Evolutionary conservation across 768 basidiomycete species (phyloP), one percentile per base, ranked within the genome.

Genomic region (Suillus tomentosus): DNA sequence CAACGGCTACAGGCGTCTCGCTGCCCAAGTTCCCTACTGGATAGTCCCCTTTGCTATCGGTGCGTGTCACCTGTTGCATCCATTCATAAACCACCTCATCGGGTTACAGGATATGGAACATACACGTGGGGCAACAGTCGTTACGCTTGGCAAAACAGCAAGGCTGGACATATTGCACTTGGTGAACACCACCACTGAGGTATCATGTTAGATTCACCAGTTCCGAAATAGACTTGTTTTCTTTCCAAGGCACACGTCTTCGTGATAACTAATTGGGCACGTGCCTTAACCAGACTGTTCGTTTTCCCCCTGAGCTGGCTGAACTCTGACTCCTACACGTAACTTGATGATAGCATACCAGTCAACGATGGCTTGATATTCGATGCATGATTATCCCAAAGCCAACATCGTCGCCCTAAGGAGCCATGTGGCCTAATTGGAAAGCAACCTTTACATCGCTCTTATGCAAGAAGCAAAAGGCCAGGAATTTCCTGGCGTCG

Each of bases 1-100:
- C 84, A 94, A 94, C 78, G 95, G 94, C 43, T 91, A 88, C 82
- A 84, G 83, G 61, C 87, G 95, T 66, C 75, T 94, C 60, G 85
- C 87, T 47, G 81, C 81, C 63, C 90, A 95, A 73, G 80, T 86
- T 39, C 79, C 92, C 48, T 95, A 95, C 80, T 92, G 90, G 78
- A 80, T 85, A 60, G 74, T 94, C 65, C 95, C 95, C 19, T 84
- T 95, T 69, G 87, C 82, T 50, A 69, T 87, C 60, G 94, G 95
- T 96, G 60, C 72, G 92, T 84, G 40, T 43, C 34, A 22, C n/a
- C 54, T 24, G 17, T 13, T 37, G 13, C 36, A 51, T 22, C 59
- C 42, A 34, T 47, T 22, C 14, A 27, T 40, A 5, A 61, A 56
- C 17, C 5, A 55, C n/a, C 53, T 58, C n/a, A 47, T 43, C 43